Base-by-base conservation (phyloP, 1,284 basidiomycete genomes). In the Moesziomyces globuligerus region DNA sequence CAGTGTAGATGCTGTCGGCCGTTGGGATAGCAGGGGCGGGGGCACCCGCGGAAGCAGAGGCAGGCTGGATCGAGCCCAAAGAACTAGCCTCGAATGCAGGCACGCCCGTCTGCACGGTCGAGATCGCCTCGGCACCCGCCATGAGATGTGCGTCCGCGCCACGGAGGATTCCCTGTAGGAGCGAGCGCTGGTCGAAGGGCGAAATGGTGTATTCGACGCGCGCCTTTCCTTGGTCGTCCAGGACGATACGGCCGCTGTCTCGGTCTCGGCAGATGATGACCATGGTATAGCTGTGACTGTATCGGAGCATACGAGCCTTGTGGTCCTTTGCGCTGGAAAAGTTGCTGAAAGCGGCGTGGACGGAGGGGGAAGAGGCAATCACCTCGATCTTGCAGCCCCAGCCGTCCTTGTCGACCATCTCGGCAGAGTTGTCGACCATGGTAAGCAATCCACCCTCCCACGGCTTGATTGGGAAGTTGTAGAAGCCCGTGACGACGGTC, bases 371-470 rank as follows among this genome's bases (percentile, higher is more conserved):
- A 43, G 84, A 83, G 43, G 81, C 77, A 42, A 84, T 83, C 21
- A 84, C 83, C 69, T 85, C 85, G 51, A 86, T 74, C 81, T 85
- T 85, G 72, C 81, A 83, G 25, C 85, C 80, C 79, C 79, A 82
- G 36, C 80, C 80, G 10, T 71, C 66, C 24, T 73, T 52, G 61
- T 77, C 65, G 18, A 79, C 58, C 28, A 79, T 39, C 54, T 80
- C 79, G 42, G 78, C 74, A 7, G 72, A 74, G 39, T 78, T 80
- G 43, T 69, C 78, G 24, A 85, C 85, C 34, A 83, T 80, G 28
- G 85, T 85, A 55, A 86, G 81, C 71, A 85, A 79, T 21, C 82
- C 75, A 8, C 85, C 85, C 39, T 85, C 81, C 83, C 84, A 85
- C 0, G 85, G 83, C 43, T 83, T 76, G 50, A 85, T 79, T 32